phyloP scores from a whole-genome alignment of 164 flowering plant genomes.

The Sedum album region DNA sequence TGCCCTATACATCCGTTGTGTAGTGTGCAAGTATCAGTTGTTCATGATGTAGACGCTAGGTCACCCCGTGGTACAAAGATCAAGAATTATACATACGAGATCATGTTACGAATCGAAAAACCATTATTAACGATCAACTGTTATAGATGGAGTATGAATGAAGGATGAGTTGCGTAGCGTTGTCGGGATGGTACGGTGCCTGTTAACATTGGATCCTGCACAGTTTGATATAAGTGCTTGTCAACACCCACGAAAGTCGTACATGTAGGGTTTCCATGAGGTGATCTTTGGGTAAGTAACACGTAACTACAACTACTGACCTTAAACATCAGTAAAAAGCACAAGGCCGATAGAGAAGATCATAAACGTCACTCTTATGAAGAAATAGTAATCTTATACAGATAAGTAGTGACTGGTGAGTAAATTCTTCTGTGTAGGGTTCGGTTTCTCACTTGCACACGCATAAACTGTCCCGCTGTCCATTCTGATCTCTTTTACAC shows the following conservation, averaged over 20 bases:
- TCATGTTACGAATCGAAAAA: too few species aligned
- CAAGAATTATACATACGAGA: too few species aligned
- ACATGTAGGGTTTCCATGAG: conserved; percentile 8
- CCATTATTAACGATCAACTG: too few species aligned
- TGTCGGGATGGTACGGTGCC: too few species aligned
- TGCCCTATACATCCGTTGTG: too few species aligned
- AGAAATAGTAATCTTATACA: too few species aligned
- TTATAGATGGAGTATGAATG: background rate
- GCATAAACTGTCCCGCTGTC: conserved; percentile 1
- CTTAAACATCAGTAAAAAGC: background rate
- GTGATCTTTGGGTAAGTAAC: background rate
- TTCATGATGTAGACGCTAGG: too few species aligned
- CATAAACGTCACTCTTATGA: too few species aligned
- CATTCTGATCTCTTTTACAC: background rate
- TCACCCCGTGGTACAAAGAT: too few species aligned
- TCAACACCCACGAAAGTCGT: background rate
- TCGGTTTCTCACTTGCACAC: background rate
- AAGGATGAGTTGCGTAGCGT: background rate
- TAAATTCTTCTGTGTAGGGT: conserved; percentile 1
- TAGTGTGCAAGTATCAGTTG: too few species aligned
- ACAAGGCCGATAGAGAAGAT: background rate
- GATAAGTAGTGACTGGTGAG: background rate
- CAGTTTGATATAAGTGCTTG: background rate
- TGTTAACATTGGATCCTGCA: background rate
- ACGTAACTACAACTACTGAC: too few species aligned